A percentile compares a stretch with the other conserved stretches of the same genome.
Conservation (phyloP, 176 grass and related monocot genomes). For the Chrysopogon serrulatus region DNA sequence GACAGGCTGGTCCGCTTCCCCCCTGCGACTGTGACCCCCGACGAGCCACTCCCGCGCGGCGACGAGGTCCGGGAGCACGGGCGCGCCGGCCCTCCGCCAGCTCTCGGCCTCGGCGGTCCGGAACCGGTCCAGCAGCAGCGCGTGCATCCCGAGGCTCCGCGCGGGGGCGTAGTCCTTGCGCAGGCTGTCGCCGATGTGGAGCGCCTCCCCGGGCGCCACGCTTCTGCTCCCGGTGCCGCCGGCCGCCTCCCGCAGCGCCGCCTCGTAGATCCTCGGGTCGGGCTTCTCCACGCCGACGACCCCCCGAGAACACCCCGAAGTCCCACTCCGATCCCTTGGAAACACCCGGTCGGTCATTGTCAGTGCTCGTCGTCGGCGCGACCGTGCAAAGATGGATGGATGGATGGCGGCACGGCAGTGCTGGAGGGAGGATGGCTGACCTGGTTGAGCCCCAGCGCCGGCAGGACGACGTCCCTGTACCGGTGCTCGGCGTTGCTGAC, state of each 20-base stretch:
- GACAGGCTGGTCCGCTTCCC: neutral
- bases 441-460: conserved; percentile 60
- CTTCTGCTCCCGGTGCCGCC: neutral
- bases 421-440: neutral
- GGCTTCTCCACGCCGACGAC: conserved; percentile 77
- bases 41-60: conserved; percentile 61
- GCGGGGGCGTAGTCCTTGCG: conserved; percentile 82
- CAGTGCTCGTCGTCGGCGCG: too few species aligned
- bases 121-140: conserved; percentile 76
- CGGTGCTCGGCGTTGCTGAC: conserved; percentile 74
- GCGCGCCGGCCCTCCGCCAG: conserved; percentile 53
- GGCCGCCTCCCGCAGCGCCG: conserved; percentile 50
- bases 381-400: too few species aligned
- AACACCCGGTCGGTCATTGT: too few species aligned
- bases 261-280: conserved; percentile 66
- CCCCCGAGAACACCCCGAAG: conserved; percentile 51
- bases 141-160: conserved; percentile 58
- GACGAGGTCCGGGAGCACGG: conserved; percentile 67
- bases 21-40: neutral
- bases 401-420: too few species aligned
- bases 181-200: conserved; percentile 84
- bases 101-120: conserved; percentile 53
- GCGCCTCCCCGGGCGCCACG: conserved; percentile 48
- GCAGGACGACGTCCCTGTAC: conserved; percentile 69
- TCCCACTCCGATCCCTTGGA: conserved; percentile 48